phyloP scores from a whole-genome alignment of 2,329 filamentous ascomycete genomes.

The Metarhizium album region DNA sequence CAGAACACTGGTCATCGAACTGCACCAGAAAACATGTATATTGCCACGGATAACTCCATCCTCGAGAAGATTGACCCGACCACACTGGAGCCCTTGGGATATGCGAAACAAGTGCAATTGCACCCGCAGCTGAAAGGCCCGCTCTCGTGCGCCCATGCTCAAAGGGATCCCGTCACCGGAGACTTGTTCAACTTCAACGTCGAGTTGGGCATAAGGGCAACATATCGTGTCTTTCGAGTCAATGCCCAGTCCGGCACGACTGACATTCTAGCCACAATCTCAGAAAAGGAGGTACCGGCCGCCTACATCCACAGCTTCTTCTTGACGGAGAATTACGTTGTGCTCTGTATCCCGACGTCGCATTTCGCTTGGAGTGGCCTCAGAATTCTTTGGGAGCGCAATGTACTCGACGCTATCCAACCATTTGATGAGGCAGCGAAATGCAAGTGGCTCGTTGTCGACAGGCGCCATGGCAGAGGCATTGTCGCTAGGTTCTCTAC shows the following conservation, averaged over 20 bases:
- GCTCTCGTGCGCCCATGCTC: conserved; percentile 60
- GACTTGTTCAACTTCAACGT: conserved; percentile 78
- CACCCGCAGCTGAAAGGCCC: conserved; percentile 60
- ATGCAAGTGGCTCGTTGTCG: conserved; percentile 64
- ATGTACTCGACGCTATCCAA: conserved; percentile 57
- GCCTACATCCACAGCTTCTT: conserved; percentile 82
- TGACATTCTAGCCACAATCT: conserved; percentile 59
- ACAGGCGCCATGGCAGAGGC: conserved; percentile 50
- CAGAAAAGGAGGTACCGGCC: conserved; percentile 33
- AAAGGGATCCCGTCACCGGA: conserved; percentile 59
- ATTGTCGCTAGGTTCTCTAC: conserved; percentile 60
- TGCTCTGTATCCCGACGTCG: conserved; percentile 63
- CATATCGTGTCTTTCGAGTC: conserved; percentile 60
- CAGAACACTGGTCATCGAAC: conserved; percentile 23
- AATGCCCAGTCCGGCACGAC: conserved; percentile 53
- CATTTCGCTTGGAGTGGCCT: conserved; percentile 48
- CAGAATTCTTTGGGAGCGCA: conserved; percentile 52
- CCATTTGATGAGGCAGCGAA: conserved; percentile 46
- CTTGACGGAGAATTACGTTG: conserved; percentile 56
- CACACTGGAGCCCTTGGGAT: conserved; percentile 61
- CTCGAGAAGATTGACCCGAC: conserved; percentile 55
- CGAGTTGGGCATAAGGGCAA: conserved; percentile 42
- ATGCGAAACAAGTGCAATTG: conserved; percentile 47
- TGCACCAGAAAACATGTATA: conserved; percentile 12
- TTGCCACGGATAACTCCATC: conserved; percentile 36